Evolutionary conservation across 805 yeast species (phyloP), one percentile per base, ranked within the genome.

Genomic region (Saccharomycopsis microspora): DNA sequence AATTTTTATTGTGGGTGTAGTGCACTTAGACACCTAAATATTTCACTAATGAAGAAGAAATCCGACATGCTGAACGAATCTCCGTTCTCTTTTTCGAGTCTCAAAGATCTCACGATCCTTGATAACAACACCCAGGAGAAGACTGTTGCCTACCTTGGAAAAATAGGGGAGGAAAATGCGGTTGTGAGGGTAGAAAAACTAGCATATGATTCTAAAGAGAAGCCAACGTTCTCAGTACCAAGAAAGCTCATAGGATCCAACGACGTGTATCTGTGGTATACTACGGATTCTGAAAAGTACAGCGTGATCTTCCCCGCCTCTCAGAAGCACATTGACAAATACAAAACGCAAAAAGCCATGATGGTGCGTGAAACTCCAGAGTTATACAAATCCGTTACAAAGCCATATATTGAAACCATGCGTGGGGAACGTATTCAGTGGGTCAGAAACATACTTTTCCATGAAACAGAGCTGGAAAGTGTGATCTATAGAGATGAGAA

Each of bases 251-350:
- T 80, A 19, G 80, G 85, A n/a, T 61, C 66, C 10, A 93, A 90
- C 61, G 97, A 87, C 56, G 79, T 89, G 1, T 90, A 90, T 59
- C 72, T 72, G 52, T 90, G 97, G 97, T 61, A 75, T 42, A 75
- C 56, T 3, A 56, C 56, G 4, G 85, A 94, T 1, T 72, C 78
- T 0, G 80, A 81, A 10, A 88, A 89, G 58, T 56, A 86, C 47
- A 87, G 82, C 55, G 56, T 90, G 48, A 80, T 90, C 30, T 87
- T 76, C 61, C 98, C 98, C 1, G 97, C 97, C 0, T 83, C 96
- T 0, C 80, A 77, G 43, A 75, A 80, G 3, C 98, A 93, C 60
- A 78, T 93, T 42, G 72, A 72, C 42, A 93, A 93, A 64, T 86
- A 76, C 60, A 69, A 75, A n/a, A 67, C 63, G 9, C 87, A 83